A percentile compares a stretch with the other conserved stretches of the same genome.
phyloP scores from a whole-genome alignment of 768 basidiomycete species.

The Podaxis rugospora region DNA sequence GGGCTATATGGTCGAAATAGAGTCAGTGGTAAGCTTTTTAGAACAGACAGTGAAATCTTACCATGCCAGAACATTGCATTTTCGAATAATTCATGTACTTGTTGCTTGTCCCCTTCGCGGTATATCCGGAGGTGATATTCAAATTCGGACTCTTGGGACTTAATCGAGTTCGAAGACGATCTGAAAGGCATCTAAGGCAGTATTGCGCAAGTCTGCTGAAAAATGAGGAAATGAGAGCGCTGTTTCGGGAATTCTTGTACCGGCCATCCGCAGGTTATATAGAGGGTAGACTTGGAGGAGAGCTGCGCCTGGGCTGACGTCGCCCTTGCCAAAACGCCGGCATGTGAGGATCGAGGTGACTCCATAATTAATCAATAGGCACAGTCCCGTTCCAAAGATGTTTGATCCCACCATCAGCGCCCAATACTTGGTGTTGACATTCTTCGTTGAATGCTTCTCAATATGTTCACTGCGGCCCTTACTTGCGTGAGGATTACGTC shows the following conservation, averaged over 20 bases:
- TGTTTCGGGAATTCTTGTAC: background rate
- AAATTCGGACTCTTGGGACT: background rate
- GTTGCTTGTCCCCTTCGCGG: background rate
- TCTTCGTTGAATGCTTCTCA: too few relatives aligned
- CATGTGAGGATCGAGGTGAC: background rate
- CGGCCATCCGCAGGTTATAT: background rate
- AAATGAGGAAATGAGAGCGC: background rate
- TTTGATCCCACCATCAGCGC: too few relatives aligned
- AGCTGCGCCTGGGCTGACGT: background rate
- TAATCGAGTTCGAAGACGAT: background rate
- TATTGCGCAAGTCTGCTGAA: background rate
- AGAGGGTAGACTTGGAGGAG: background rate
- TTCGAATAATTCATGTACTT: background rate
- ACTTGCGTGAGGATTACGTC: too few relatives aligned
- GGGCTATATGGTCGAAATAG: background rate
- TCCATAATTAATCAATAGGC: too few relatives aligned
- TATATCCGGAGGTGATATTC: conserved; percentile 3
- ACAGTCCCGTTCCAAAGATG: too few relatives aligned
- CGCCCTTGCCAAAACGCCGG: background rate
- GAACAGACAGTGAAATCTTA: background rate
- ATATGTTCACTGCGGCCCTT: too few relatives aligned
- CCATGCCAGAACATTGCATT: conserved; percentile 1
- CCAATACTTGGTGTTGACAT: too few relatives aligned
- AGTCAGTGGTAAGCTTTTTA: background rate
- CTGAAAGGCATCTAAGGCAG: background rate